A percentile compares a stretch with the other conserved stretches of the same genome.
Conservation (phyloP, 805 yeast species). For the Kodamaea nitidulidarum region DNA sequence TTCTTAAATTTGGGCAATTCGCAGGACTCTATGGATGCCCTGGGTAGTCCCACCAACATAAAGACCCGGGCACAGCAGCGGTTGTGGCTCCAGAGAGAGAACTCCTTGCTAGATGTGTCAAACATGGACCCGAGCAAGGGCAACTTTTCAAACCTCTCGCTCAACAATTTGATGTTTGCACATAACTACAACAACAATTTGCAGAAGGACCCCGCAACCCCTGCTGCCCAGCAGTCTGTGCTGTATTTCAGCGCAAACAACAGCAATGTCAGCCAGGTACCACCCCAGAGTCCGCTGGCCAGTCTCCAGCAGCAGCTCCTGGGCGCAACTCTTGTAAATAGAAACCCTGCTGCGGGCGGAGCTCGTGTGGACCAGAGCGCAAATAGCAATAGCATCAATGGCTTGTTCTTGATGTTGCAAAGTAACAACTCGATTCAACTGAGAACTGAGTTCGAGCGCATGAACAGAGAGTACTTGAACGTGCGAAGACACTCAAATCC, state of each 20-base stretch:
- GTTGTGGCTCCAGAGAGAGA: conserved; percentile 80
- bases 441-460: conserved; percentile 73
- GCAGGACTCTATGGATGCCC: conserved; percentile 9
- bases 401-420: conserved; percentile 26
- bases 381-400: conserved; percentile 23
- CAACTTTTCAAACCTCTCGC: conserved; percentile 37
- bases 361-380: conserved; percentile 4
- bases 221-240: conserved; percentile 9
- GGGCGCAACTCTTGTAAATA: neutral
- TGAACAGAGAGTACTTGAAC: conserved; percentile 68
- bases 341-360: neutral
- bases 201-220: conserved; percentile 11
- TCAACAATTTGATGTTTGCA: conserved; percentile 38
- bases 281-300: conserved; percentile 1
- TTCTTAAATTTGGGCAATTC: conserved; percentile 19
- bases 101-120: conserved; percentile 58
- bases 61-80: conserved; percentile 80
- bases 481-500: conserved; percentile 72
- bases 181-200: conserved; percentile 19
- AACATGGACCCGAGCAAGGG: conserved; percentile 25
- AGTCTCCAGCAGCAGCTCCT: conserved; percentile 6
- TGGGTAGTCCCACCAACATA: conserved; percentile 9
- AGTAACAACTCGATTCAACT: conserved; percentile 49
- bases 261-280: neutral
- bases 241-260: neutral